phyloP scores from a whole-genome alignment of 1,139 yeast genomes.

The Arxiozyma slooffiae region DNA sequence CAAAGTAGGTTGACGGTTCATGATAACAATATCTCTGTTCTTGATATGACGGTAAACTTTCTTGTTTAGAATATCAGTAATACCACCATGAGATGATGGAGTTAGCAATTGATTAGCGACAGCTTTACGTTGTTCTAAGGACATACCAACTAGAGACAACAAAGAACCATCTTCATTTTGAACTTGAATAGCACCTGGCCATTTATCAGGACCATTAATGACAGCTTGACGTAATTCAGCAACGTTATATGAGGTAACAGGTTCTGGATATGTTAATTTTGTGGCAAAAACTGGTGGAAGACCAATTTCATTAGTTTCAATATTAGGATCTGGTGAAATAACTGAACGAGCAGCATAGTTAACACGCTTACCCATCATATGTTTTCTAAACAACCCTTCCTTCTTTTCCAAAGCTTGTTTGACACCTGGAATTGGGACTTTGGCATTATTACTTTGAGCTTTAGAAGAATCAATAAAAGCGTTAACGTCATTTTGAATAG shows the following conservation, averaged over 20 bases:
- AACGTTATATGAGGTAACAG: conserved; percentile 89
- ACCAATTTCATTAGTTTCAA: conserved; percentile 96
- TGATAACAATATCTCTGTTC: conserved; percentile 88
- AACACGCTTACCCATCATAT: conserved; percentile 99
- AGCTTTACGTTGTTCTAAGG: conserved; percentile 90
- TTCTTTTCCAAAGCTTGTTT: conserved; percentile 97
- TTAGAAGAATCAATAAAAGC: conserved; percentile 89
- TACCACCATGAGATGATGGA: conserved; percentile 46
- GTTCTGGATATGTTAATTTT: conserved; percentile 94
- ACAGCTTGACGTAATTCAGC: conserved; percentile 90
- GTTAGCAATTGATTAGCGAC: conserved; percentile 89
- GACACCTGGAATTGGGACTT: conserved; percentile 81
- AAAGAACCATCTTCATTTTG: conserved; percentile 94
- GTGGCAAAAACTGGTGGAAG: conserved; percentile 97
- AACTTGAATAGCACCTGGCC: conserved; percentile 98
- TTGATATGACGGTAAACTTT: conserved; percentile 91
- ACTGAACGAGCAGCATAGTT: conserved; percentile 98
- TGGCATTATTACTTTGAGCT: conserved; percentile 58
- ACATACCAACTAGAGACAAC: conserved; percentile 78
- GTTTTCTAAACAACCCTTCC: conserved; percentile 96
- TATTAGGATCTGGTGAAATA: conserved; percentile 96
- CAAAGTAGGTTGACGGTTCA: conserved; percentile 98
- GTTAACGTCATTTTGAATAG: conserved; percentile 90
- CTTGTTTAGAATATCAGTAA: conserved; percentile 58
- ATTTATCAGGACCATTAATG: conserved; percentile 89